phyloP scores from a whole-genome alignment of 2,329 filamentous ascomycete species.

The Ilyonectria robusta region DNA sequence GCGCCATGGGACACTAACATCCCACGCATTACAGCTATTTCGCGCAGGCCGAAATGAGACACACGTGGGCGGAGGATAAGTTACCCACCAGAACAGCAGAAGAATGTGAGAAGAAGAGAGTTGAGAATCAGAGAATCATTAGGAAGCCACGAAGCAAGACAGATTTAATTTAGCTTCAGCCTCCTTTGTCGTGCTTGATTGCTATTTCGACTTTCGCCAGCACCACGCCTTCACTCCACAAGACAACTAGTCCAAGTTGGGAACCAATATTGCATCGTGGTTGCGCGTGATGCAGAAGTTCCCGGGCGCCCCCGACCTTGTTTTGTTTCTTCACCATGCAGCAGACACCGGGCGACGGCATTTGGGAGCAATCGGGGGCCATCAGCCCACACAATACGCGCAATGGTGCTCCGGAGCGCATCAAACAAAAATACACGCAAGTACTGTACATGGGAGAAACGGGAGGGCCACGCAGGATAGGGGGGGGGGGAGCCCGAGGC shows the following conservation, averaged over 20 bases:
- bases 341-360: neutral
- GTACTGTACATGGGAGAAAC: neutral
- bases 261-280: neutral
- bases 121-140: too few relatives aligned
- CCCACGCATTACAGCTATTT: neutral
- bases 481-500: neutral
- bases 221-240: neutral
- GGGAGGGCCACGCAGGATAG: neutral
- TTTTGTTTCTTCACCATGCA: neutral
- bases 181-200: neutral
- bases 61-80: neutral
- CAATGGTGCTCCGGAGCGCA: neutral
- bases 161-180: neutral
- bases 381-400: neutral
- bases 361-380: neutral
- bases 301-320: neutral
- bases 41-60: neutral
- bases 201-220: neutral
- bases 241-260: neutral
- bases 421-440: neutral
- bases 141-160: neutral
- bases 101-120: neutral
- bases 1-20: neutral
- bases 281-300: neutral
- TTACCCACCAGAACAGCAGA: neutral